Evolutionary conservation across 345 rosid genomes (phyloP).

Genomic region (Conringia planisiliqua): DNA sequence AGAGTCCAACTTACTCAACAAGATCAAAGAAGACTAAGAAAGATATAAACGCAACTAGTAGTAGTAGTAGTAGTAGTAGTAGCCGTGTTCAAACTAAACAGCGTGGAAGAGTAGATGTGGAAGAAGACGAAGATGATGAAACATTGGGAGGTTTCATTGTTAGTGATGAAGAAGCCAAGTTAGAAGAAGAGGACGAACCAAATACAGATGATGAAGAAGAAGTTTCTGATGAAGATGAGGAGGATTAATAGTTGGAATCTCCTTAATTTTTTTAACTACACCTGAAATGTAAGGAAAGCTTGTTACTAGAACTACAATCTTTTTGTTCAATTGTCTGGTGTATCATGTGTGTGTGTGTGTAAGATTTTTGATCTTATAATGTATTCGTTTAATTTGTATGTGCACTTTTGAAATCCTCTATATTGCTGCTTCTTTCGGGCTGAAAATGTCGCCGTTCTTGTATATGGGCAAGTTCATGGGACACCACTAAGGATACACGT

Average conservation of each 20-base stretch:
- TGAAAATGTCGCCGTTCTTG: not conserved
- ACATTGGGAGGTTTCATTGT: constrained; percentile 76
- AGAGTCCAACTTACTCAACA: constrained; percentile 41
- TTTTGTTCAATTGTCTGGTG: constrained; percentile 8
- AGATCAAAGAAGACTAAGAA: constrained; percentile 47
- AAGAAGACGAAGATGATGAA: constrained; percentile 44
- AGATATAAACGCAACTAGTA: constrained; percentile 7
- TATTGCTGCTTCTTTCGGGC: not conserved
- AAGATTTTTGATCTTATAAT: not conserved
- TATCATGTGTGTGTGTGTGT: not conserved
- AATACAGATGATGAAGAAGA: constrained; percentile 41
- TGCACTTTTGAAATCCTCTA: not conserved
- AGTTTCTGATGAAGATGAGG: constrained; percentile 6
- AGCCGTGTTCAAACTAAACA: constrained; percentile 9
- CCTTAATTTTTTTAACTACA: not conserved
- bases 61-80: constrained; percentile 6
- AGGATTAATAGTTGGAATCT: not conserved
- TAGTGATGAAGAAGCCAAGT: constrained; percentile 42
- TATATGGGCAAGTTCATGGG: constrained; percentile 8
- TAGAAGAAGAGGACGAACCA: constrained; percentile 39
- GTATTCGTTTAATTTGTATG: not conserved
- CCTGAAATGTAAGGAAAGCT: constrained; percentile 1
- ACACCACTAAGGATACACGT: constrained; percentile 23
- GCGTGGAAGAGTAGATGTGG: constrained; percentile 20
- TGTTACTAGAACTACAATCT: not conserved